These are phyloP conservation scores for Lactifluus volemus DNA, from an alignment of 768 basidiomycete genomes.

Conservation along the genomic window DNA sequence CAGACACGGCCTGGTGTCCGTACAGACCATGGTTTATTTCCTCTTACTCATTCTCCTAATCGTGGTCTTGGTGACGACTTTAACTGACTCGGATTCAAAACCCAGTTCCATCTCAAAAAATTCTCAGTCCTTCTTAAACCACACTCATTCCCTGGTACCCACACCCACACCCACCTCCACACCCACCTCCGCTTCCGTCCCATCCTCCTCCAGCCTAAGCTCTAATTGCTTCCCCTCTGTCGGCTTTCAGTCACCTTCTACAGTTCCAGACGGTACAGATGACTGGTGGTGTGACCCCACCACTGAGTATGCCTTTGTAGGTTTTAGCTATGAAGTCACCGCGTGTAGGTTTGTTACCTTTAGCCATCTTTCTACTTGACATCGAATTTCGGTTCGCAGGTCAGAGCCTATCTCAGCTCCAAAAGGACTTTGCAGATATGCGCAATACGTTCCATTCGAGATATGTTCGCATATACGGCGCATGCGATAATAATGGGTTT, in stretches of 20 bases:
- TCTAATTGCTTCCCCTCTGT: slow-evolving; percentile 32
- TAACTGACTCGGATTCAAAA: not conserved
- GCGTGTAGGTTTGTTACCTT: slow-evolving; percentile 36
- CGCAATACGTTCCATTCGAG: slow-evolving; percentile 49
- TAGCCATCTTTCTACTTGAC: not conserved
- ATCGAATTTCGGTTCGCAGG: slow-evolving; percentile 30
- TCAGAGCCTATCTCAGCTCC: slow-evolving; percentile 43
- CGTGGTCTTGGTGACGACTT: not conserved
- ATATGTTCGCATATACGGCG: slow-evolving; percentile 48
- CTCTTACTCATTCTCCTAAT: not conserved
- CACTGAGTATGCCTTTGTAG: slow-evolving; percentile 68
- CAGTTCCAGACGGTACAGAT: slow-evolving; percentile 30
- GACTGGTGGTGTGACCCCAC: slow-evolving; percentile 47
- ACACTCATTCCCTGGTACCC: not conserved
- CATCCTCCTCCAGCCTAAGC: not conserved
- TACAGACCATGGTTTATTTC: not conserved
- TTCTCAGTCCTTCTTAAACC: not conserved
- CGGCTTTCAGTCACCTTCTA: slow-evolving; percentile 46
- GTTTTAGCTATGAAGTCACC: slow-evolving; percentile 69
- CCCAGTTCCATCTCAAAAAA: not conserved
- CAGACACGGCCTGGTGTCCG: not conserved
- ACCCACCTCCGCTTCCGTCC: not conserved
- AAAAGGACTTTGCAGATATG: slow-evolving; percentile 52
- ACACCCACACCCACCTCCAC: not conserved
- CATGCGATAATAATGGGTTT: slow-evolving; percentile 33